Percentiles rank a stretch among this genome's conserved stretches.
Evolutionary conservation across 805 yeast species (phyloP).

Genomic region (Priceomyces melissophilus): DNA sequence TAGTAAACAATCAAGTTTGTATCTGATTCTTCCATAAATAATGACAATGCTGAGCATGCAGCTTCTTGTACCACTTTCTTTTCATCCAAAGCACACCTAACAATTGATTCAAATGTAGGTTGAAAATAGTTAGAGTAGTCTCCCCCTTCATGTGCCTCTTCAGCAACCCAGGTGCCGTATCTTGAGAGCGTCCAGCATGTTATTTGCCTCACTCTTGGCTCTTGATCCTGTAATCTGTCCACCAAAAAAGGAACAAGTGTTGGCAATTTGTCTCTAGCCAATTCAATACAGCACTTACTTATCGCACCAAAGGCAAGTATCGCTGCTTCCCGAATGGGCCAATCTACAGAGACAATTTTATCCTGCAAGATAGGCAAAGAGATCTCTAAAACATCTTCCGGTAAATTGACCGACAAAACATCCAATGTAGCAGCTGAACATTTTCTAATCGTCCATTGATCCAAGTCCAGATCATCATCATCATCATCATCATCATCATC

Average conservation of each 20-base stretch:
- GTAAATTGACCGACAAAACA: slow-evolving; percentile 63
- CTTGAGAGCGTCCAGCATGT: slow-evolving; percentile 95
- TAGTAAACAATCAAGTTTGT: slow-evolving; percentile 58
- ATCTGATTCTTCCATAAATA: slow-evolving; percentile 76
- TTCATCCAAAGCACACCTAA: slow-evolving; percentile 71
- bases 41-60: slow-evolving; percentile 83
- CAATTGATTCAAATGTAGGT: slow-evolving; percentile 75
- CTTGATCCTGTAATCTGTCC: slow-evolving; percentile 67
- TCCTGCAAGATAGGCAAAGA: slow-evolving; percentile 75
- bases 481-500: slow-evolving; percentile 74
- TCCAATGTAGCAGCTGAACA: slow-evolving; percentile 95
- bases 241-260: slow-evolving; percentile 80
- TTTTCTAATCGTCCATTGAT: slow-evolving; percentile 88
- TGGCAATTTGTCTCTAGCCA: slow-evolving; percentile 70
- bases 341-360: slow-evolving; percentile 62
- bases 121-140: slow-evolving; percentile 62
- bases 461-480: slow-evolving; percentile 61
- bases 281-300: slow-evolving; percentile 80
- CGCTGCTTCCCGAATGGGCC: slow-evolving; percentile 93
- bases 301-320: slow-evolving; percentile 94
- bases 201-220: slow-evolving; percentile 87
- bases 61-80: slow-evolving; percentile 95
- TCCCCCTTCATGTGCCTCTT: slow-evolving; percentile 61
- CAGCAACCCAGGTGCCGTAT: slow-evolving; percentile 77
- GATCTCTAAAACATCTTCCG: slow-evolving; percentile 61